Evolutionary conservation across 1,284 basidiomycete genomes (phyloP).

Genomic region (Lentinula novae-zelandiae): DNA sequence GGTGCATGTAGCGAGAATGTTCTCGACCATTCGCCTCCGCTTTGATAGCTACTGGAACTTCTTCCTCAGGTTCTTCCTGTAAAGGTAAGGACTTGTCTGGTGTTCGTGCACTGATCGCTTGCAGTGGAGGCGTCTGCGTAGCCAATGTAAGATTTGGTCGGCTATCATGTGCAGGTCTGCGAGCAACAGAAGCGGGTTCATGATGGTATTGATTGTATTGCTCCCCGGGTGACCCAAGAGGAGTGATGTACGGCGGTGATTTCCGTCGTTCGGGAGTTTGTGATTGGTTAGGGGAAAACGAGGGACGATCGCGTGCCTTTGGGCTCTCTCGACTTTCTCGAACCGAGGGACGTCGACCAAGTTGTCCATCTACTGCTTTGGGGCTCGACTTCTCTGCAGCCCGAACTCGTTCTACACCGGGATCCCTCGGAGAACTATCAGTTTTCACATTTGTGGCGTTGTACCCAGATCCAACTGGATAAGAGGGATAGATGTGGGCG

Average conservation of each 20-base stretch:
- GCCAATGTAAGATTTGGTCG: slow-evolving; percentile 44
- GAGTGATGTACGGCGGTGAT: slow-evolving; percentile 51
- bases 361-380: slow-evolving; percentile 39
- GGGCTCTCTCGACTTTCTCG: slow-evolving; percentile 44
- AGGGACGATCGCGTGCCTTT: slow-evolving; percentile 44
- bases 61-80: slow-evolving; percentile 74
- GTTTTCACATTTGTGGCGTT: slow-evolving; percentile 11
- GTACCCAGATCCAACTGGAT: slow-evolving; percentile 5
- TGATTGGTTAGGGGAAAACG: slow-evolving; percentile 38
- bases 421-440: slow-evolving; percentile 46
- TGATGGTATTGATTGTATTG: slow-evolving; percentile 27
- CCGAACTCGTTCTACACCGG: slow-evolving; percentile 52
- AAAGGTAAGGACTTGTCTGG: slow-evolving; percentile 72
- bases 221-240: slow-evolving; percentile 49
- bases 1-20: slow-evolving; percentile 30
- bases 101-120: slow-evolving; percentile 48
- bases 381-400: slow-evolving; percentile 48
- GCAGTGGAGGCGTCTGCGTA: slow-evolving; percentile 55
- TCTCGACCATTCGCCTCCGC: slow-evolving; percentile 21
- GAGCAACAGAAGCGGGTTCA: slow-evolving; percentile 28
- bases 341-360: slow-evolving; percentile 12
- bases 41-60: slow-evolving; percentile 35
- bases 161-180: slow-evolving; percentile 28
- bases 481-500: slow-evolving; percentile 40
- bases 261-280: slow-evolving; percentile 49